Percentiles rank a stretch among this genome's conserved stretches.
These are phyloP conservation scores for Marasmius sp. DNA, from an alignment of 1,284 basidiomycete species.

Conservation along the genomic window DNA sequence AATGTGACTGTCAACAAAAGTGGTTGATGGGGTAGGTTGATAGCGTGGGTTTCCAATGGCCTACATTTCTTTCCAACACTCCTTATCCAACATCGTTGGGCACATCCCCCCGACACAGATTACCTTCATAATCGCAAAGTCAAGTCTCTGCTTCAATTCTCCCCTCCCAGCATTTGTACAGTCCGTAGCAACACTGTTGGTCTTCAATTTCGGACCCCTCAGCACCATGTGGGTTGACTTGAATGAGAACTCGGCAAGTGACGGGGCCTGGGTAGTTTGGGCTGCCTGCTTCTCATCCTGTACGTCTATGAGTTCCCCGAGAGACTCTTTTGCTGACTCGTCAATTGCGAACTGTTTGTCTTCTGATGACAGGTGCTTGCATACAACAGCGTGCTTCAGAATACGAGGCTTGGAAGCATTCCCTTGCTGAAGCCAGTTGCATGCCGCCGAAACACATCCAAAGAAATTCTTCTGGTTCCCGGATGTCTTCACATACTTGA, in stretches of 20 bases:
- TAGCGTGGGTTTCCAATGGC: constrained; percentile 12
- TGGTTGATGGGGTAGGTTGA: constrained; percentile 6
- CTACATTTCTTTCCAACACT: constrained; percentile 23
- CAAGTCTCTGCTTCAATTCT: constrained; percentile 12
- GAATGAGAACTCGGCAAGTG: background rate
- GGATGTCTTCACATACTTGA: background rate
- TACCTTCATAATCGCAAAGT: constrained; percentile 18
- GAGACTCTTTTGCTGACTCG: background rate
- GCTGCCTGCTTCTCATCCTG: background rate
- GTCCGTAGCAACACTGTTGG: background rate
- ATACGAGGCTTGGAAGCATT: background rate
- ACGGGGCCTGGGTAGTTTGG: background rate
- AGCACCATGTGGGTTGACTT: background rate
- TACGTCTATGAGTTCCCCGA: background rate
- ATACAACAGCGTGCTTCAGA: background rate
- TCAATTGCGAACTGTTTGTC: background rate
- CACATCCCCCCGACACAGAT: constrained; percentile 22
- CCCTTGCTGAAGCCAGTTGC: background rate
- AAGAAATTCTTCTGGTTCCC: background rate
- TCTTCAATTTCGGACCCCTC: background rate
- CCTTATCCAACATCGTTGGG: constrained; percentile 19
- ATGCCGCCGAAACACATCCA: background rate
- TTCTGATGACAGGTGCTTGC: background rate
- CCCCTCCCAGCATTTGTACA: background rate
- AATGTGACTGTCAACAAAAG: constrained; percentile 15